Conservation (phyloP, 306 rosid genomes). For the Sicyos edulis region DNA sequence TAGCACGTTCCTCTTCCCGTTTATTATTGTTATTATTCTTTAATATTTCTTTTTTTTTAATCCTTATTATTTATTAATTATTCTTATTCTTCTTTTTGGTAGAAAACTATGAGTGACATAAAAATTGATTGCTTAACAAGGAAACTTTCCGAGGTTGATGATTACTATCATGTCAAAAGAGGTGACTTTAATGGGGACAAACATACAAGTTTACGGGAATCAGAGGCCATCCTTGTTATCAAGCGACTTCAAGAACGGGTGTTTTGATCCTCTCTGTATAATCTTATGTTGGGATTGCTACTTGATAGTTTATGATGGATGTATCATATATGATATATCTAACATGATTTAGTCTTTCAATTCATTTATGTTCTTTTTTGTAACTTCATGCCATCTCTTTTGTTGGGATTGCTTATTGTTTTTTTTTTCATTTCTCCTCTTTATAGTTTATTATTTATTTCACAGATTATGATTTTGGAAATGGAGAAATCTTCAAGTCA, state of each 20-base stretch:
- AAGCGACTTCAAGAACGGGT: conserved; percentile 91
- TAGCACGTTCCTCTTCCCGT: not conserved
- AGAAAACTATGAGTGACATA: conserved; percentile 65
- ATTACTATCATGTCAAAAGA: conserved; percentile 27
- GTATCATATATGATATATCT: not conserved
- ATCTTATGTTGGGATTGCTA: not conserved
- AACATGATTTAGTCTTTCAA: not conserved
- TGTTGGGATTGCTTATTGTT: not conserved
- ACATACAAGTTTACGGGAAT: conserved; percentile 41
- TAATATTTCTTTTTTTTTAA: not conserved
- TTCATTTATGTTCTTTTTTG: not conserved
- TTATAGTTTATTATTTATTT: conserved; percentile 16
- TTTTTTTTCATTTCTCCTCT: conserved; percentile 11
- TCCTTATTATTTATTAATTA: not conserved
- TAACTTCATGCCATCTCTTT: not conserved
- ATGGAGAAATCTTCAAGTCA: conserved; percentile 73
- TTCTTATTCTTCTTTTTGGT: conserved; percentile 28
- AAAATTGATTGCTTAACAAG: conserved; percentile 56
- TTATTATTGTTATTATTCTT: not conserved
- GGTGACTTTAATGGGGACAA: conserved; percentile 39
- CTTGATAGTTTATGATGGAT: not conserved
- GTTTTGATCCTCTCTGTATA: conserved; percentile 16
- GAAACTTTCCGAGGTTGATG: conserved; percentile 44
- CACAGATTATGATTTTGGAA: conserved; percentile 72
- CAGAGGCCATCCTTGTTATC: conserved; percentile 68